Percentiles rank a stretch among this genome's conserved stretches.
Conservation (phyloP, 208 protist species). For the Strigomonas oncopelti region DNA sequence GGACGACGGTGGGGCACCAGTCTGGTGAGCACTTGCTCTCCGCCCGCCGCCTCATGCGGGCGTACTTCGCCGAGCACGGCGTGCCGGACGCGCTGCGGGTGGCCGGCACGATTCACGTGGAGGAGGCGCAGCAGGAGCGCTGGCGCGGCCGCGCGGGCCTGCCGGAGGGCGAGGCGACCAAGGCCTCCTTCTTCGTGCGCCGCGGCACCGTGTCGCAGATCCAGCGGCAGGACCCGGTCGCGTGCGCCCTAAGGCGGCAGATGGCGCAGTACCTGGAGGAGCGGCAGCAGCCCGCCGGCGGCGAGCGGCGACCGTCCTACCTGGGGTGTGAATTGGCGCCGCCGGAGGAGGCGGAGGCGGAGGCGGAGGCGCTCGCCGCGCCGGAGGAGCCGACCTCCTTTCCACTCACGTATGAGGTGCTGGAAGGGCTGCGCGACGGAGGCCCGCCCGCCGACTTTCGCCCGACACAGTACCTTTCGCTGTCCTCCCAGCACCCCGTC, state of each 20-base stretch:
- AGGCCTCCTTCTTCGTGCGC: constrained; percentile 16
- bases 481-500: neutral
- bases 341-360: neutral
- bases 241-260: constrained; percentile 33
- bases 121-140: constrained; percentile 19
- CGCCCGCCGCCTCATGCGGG: constrained; percentile 32
- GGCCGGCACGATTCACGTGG: constrained; percentile 35
- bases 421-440: neutral
- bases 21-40: constrained; percentile 47
- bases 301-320: neutral
- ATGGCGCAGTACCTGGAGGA: constrained; percentile 26
- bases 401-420: constrained; percentile 1
- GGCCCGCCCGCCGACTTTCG: neutral
- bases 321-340: neutral
- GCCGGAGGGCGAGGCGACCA: neutral
- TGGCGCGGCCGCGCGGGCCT: neutral
- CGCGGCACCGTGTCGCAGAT: constrained; percentile 40
- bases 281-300: neutral
- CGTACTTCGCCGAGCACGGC: constrained; percentile 59
- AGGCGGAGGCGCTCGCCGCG: too few species aligned
- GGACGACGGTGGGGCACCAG: neutral
- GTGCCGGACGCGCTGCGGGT: constrained; percentile 47
- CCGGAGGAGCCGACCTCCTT: neutral
- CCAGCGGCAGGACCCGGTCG: constrained; percentile 41
- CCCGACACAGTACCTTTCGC: neutral